Percentiles rank a stretch among this genome's conserved stretches.
Conservation (phyloP, 192 early-diverging fungal genomes). For the Piromyces finnis region DNA sequence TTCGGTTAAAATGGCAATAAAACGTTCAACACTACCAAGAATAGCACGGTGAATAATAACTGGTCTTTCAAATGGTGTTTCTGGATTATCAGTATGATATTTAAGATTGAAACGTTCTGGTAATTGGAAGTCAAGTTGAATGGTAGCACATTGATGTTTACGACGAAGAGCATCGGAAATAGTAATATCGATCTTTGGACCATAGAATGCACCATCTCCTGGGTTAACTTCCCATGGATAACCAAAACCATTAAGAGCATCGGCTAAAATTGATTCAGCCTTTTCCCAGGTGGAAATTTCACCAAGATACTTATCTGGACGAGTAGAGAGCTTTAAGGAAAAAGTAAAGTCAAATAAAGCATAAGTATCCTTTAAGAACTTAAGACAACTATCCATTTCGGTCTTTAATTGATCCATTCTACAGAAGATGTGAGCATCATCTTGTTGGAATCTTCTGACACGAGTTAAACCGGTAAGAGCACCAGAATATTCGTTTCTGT, state of each 20-base stretch:
- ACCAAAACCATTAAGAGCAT: slow-evolving; percentile 64
- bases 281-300: slow-evolving; percentile 76
- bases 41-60: slow-evolving; percentile 98
- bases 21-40: slow-evolving; percentile 88
- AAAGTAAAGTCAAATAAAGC: slow-evolving; percentile 90
- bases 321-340: slow-evolving; percentile 78
- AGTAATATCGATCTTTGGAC: slow-evolving; percentile 98
- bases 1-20: slow-evolving; percentile 90
- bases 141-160: slow-evolving; percentile 87
- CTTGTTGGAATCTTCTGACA: slow-evolving; percentile 96
- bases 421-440: slow-evolving; percentile 99
- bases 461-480: slow-evolving; percentile 88
- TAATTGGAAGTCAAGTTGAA: slow-evolving; percentile 96
- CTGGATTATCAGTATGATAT: slow-evolving; percentile 42
- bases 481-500: slow-evolving; percentile 81
- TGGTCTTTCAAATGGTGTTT: slow-evolving; percentile 50
- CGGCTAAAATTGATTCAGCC: slow-evolving; percentile 67
- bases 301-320: slow-evolving; percentile 91
- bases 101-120: slow-evolving; percentile 85
- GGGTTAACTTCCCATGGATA: slow-evolving; percentile 72
- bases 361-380: slow-evolving; percentile 82
- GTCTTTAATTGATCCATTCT: slow-evolving; percentile 49
- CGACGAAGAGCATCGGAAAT: slow-evolving; percentile 85
- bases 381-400: slow-evolving; percentile 72
- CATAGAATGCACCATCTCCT: slow-evolving; percentile 98